These are phyloP conservation scores for Pythium volutum DNA, from an alignment of 352 stramenopile genomes.

Conservation along the genomic window DNA sequence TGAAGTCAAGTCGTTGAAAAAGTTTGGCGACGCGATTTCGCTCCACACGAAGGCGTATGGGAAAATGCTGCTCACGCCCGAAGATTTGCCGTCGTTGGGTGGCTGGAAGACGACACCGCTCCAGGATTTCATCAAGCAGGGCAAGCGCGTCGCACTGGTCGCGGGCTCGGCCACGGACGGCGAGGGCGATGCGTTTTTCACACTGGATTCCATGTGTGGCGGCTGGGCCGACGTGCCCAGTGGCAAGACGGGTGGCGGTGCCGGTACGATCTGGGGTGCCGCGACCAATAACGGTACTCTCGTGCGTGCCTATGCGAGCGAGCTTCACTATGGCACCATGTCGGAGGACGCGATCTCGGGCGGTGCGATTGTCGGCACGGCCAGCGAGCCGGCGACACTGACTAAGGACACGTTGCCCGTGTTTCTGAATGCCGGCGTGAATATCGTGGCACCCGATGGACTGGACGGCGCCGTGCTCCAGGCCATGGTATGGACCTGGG, in stretches of 20 bases:
- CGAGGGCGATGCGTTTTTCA: constrained; percentile 41
- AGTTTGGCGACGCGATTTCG: constrained; percentile 40
- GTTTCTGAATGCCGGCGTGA: constrained; percentile 55
- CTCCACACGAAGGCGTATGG: constrained; percentile 50
- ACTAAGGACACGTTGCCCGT: constrained; percentile 37
- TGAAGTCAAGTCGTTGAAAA: constrained; percentile 43
- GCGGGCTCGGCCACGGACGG: constrained; percentile 31
- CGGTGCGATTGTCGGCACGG: not conserved
- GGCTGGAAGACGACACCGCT: constrained; percentile 53
- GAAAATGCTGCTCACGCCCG: constrained; percentile 47
- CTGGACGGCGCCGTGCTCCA: constrained; percentile 48
- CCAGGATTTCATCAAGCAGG: constrained; percentile 37
- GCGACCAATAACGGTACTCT: constrained; percentile 43
- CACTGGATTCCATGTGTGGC: constrained; percentile 42
- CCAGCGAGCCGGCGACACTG: constrained; percentile 27
- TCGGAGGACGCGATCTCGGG: constrained; percentile 33
- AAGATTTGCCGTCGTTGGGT: constrained; percentile 32
- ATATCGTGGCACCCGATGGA: constrained; percentile 53
- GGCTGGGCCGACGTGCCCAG: constrained; percentile 41
- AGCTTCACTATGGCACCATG: constrained; percentile 51
- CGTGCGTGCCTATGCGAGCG: constrained; percentile 47
- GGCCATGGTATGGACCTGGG: constrained; percentile 66
- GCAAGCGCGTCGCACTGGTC: constrained; percentile 56
- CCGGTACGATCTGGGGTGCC: constrained; percentile 38
- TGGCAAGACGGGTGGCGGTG: constrained; percentile 15